Conservation (phyloP, 352 stramenopile species). For the Phytopythium ostracodes region DNA sequence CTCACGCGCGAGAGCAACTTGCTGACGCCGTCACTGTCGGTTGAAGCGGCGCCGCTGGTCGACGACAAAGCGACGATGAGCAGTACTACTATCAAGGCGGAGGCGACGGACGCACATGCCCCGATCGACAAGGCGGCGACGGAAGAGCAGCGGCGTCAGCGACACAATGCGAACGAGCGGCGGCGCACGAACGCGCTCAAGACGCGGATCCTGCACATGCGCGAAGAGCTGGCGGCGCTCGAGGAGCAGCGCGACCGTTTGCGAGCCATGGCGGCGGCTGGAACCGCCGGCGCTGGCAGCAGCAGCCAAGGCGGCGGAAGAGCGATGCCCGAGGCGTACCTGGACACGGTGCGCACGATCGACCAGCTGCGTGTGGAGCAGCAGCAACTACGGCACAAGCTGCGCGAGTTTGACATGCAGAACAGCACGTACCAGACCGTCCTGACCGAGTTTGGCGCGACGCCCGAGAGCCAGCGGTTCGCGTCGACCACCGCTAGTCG, state of each 20-base stretch:
- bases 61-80: background rate
- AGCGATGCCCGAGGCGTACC: slow-evolving; percentile 7
- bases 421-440: slow-evolving; percentile 58
- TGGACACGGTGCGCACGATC: slow-evolving; percentile 38
- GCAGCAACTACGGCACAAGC: slow-evolving; percentile 25
- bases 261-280: slow-evolving; percentile 10
- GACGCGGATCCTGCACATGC: slow-evolving; percentile 40
- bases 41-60: background rate
- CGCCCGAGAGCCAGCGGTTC: slow-evolving; percentile 6
- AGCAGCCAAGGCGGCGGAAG: background rate
- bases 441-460: slow-evolving; percentile 31
- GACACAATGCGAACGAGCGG: slow-evolving; percentile 63
- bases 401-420: slow-evolving; percentile 41
- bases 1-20: background rate
- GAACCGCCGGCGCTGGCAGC: background rate
- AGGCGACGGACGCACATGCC: background rate
- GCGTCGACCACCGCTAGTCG: background rate
- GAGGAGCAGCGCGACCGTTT: slow-evolving; percentile 39
- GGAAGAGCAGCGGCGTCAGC: slow-evolving; percentile 38
- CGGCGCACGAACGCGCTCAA: slow-evolving; percentile 51
- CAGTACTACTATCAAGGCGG: background rate
- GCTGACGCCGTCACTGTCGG: background rate
- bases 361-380: slow-evolving; percentile 42
- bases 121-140: slow-evolving; percentile 8
- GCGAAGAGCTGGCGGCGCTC: slow-evolving; percentile 42